Evolutionary conservation across 176 grass and related monocot species (phyloP).

Genomic region (Oryza meridionalis): DNA sequence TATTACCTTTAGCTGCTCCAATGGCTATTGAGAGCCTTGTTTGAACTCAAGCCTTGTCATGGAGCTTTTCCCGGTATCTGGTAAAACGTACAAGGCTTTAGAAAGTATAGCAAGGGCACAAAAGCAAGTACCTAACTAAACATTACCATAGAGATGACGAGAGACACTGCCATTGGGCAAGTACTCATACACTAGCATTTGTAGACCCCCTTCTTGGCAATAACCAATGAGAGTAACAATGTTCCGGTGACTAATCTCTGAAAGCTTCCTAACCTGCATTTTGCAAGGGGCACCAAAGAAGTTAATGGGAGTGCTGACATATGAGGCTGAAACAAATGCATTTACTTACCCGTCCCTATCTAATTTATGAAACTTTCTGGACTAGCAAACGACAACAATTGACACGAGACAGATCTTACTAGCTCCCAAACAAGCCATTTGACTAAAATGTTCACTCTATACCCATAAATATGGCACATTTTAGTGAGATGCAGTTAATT

Average conservation of each 20-base stretch:
- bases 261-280: slow-evolving; percentile 69
- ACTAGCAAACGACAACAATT: slow-evolving; percentile 23
- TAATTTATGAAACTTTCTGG: slow-evolving; percentile 29
- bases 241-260: slow-evolving; percentile 80
- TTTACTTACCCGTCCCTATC: slow-evolving; percentile 42
- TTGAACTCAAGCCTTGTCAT: slow-evolving; percentile 87
- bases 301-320: slow-evolving; percentile 14
- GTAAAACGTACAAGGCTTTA: slow-evolving; percentile 32
- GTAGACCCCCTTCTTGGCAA: slow-evolving; percentile 90
- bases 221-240: slow-evolving; percentile 91
- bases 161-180: slow-evolving; percentile 88
- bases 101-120: slow-evolving; percentile 8
- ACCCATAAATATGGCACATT: slow-evolving; percentile 37
- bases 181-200: slow-evolving; percentile 95
- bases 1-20: slow-evolving; percentile 88
- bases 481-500: slow-evolving; percentile 7
- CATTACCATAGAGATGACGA: slow-evolving; percentile 87
- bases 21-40: slow-evolving; percentile 94
- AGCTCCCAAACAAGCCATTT: slow-evolving; percentile 24
- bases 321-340: slow-evolving; percentile 29
- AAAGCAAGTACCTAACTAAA: slow-evolving; percentile 4
- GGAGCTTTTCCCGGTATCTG: slow-evolving; percentile 63
- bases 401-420: slow-evolving; percentile 37
- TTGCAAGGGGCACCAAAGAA: slow-evolving; percentile 13
- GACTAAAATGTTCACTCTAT: slow-evolving; percentile 14